phyloP scores from a whole-genome alignment of 805 yeast species.

The Priceomyces haplophilus region DNA sequence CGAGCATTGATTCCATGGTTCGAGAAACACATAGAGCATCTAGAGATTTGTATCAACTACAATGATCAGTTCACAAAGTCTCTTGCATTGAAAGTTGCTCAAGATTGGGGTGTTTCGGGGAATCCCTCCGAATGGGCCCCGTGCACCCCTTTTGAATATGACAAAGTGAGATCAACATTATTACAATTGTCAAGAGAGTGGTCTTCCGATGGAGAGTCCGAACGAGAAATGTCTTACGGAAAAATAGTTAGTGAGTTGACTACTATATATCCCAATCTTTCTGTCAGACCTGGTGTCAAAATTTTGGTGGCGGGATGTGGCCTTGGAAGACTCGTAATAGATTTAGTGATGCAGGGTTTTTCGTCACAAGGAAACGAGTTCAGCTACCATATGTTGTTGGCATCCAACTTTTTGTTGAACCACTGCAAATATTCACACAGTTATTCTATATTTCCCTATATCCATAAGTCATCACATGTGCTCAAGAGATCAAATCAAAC shows the following conservation, averaged over 20 bases:
- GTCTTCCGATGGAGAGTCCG: conserved; percentile 50
- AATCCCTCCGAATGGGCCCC: conserved; percentile 41
- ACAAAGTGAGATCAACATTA: conserved; percentile 55
- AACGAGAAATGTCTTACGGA: conserved; percentile 40
- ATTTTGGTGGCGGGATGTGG: conserved; percentile 66
- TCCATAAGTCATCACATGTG: conserved; percentile 51
- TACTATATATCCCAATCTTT: conserved; percentile 33
- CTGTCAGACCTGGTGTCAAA: conserved; percentile 34
- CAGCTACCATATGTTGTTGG: conserved; percentile 60
- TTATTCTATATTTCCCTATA: conserved; percentile 49
- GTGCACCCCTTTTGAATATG: conserved; percentile 44
- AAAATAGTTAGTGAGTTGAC: conserved; percentile 36
- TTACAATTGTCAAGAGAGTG: conserved; percentile 62
- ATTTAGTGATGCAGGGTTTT: conserved; percentile 53
- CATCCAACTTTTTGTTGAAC: conserved; percentile 54
- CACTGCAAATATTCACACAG: conserved; percentile 38
- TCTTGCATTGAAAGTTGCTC: conserved; percentile 43
- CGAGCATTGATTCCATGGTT: conserved; percentile 49
- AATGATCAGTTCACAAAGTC: conserved; percentile 44
- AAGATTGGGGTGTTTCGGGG: conserved; percentile 47
- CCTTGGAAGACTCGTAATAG: conserved; percentile 56
- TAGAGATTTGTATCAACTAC: conserved; percentile 41
- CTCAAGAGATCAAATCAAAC: conserved; percentile 44
- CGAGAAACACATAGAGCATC: conserved; percentile 34
- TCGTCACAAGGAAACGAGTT: conserved; percentile 67